These are phyloP conservation scores for Pythium coloratum DNA, from an alignment of 352 stramenopile genomes.

Conservation along the genomic window DNA sequence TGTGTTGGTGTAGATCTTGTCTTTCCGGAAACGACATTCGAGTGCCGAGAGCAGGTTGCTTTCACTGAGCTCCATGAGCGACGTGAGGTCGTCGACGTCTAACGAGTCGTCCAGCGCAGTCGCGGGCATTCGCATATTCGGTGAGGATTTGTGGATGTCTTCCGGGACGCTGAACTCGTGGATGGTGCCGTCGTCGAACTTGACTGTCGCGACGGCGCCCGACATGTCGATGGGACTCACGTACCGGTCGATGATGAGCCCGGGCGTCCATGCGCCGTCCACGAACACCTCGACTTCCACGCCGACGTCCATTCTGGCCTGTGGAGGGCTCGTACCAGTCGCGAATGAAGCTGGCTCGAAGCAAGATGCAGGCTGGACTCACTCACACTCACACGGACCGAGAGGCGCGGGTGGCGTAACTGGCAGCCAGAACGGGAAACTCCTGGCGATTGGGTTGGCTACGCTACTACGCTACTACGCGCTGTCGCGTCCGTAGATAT, in stretches of 20 bases:
- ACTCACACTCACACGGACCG: neutral
- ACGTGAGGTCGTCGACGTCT: constrained; percentile 83
- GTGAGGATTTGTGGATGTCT: constrained; percentile 31
- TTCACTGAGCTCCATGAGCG: constrained; percentile 79
- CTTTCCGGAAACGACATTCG: constrained; percentile 61
- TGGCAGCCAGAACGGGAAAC: neutral
- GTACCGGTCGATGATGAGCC: constrained; percentile 64
- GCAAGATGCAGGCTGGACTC: neutral
- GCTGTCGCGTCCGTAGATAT: neutral
- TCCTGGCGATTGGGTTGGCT: neutral
- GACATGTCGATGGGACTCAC: constrained; percentile 50
- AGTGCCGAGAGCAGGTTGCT: constrained; percentile 63
- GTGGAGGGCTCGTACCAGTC: neutral
- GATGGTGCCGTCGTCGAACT: constrained; percentile 63
- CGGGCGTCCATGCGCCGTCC: constrained; percentile 49
- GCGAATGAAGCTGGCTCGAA: constrained; percentile 11
- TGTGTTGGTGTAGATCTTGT: constrained; percentile 88
- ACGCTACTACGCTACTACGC: neutral
- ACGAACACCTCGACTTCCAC: constrained; percentile 62
- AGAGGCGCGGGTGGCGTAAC: neutral
- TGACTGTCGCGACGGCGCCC: constrained; percentile 56
- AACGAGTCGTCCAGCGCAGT: constrained; percentile 25
- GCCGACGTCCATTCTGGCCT: constrained; percentile 55
- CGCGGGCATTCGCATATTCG: constrained; percentile 34
- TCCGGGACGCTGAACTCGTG: constrained; percentile 43